A percentile compares a stretch with the other conserved stretches of the same genome.
Evolutionary conservation across 169 alveolate species (phyloP).

Genomic region (Plasmodium malariae): DNA sequence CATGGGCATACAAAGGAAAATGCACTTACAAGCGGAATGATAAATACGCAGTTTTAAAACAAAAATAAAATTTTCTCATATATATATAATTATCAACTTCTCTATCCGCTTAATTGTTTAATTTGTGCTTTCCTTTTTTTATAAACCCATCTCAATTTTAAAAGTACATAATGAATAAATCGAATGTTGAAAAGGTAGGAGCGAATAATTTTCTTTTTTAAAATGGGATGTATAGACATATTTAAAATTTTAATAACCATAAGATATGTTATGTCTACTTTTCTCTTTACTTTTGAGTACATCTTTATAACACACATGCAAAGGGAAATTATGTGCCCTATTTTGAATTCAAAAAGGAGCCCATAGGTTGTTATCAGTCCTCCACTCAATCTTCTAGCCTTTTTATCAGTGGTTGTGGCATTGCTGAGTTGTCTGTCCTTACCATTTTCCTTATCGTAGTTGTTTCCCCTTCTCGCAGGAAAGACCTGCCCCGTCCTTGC

Average conservation of each 20-base stretch:
- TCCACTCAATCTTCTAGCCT: no score
- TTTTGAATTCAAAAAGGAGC: slow-evolving; percentile 24
- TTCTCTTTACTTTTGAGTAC: slow-evolving; percentile 19
- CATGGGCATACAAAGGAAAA: no score
- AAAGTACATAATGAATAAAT: slow-evolving; percentile 3
- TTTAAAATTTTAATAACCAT: slow-evolving; percentile 43
- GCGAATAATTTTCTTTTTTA: slow-evolving; percentile 37
- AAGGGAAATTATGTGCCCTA: slow-evolving; percentile 9
- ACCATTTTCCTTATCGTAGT: no score
- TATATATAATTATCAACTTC: no score
- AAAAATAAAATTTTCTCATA: no score
- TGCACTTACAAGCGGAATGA: no score
- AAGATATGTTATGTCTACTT: slow-evolving; percentile 30
- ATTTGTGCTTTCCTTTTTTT: neutral
- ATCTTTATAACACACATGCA: slow-evolving; percentile 20
- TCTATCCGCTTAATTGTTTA: neutral
- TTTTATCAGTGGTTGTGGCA: no score
- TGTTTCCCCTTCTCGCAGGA: no score
- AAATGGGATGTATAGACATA: slow-evolving; percentile 22
- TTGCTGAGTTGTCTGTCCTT: no score
- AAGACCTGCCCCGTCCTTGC: no score
- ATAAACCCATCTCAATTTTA: slow-evolving; percentile 1
- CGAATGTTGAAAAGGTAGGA: neutral
- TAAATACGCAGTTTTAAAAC: no score
- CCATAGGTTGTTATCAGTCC: no score